Conservation (phyloP, 805 yeast species). For the Jamesozyma rosinii region DNA sequence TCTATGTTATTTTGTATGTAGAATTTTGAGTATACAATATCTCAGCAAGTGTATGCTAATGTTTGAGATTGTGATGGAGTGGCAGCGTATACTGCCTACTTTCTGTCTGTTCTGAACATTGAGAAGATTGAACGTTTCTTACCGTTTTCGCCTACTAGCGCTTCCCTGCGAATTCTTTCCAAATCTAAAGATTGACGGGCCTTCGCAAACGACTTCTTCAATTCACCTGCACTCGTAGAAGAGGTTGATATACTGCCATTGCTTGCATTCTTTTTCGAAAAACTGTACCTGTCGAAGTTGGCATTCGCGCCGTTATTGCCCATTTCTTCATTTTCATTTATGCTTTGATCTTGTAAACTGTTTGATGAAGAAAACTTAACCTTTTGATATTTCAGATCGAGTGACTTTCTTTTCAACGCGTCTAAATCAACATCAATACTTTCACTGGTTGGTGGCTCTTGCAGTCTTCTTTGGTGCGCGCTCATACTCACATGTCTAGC, state of each 20-base stretch:
- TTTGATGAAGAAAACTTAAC: conserved; percentile 1
- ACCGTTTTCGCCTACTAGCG: conserved; percentile 10
- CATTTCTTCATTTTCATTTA: neutral
- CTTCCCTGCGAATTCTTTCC: conserved; percentile 23
- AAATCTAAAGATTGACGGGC: conserved; percentile 27
- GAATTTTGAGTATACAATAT: too few relatives aligned
- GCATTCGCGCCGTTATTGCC: neutral
- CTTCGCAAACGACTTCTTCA: conserved; percentile 18
- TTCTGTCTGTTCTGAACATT: conserved; percentile 22
- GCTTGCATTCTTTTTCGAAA: conserved; percentile 11
- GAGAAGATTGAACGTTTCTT: conserved; percentile 26
- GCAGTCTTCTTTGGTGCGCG: neutral
- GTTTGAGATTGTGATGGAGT: too few relatives aligned
- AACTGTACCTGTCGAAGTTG: conserved; percentile 11
- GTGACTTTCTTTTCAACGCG: conserved; percentile 14
- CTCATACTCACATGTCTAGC: conserved; percentile 3
- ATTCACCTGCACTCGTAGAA: conserved; percentile 8
- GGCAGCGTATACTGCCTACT: too few relatives aligned
- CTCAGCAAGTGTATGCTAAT: too few relatives aligned
- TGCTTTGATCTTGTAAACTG: conserved; percentile 3
- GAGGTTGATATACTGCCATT: conserved; percentile 11
- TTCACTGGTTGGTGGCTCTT: conserved; percentile 20
- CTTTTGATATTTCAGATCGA: conserved; percentile 23
- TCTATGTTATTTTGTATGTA: neutral
- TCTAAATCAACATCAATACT: conserved; percentile 23